phyloP scores from a whole-genome alignment of 139 green algal species.

The Limnomonas spitsbergensis region DNA sequence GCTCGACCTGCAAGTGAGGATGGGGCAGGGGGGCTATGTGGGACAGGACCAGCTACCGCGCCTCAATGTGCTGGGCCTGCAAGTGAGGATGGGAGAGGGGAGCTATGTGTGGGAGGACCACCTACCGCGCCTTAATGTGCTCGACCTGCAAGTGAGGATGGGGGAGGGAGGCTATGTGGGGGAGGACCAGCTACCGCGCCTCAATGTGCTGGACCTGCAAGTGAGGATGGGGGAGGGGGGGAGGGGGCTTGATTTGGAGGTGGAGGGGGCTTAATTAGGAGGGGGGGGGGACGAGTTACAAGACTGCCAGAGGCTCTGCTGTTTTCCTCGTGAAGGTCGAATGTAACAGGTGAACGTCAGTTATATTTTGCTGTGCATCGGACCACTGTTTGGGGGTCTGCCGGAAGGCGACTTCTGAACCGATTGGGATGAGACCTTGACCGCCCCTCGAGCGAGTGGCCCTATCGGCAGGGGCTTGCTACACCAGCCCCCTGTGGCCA shows the following conservation, averaged over 20 bases:
- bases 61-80: constrained; percentile 95
- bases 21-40: constrained; percentile 92
- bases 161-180: constrained; percentile 92
- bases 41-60: constrained; percentile 76
- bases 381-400: too few relatives aligned
- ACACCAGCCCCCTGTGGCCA: too few relatives aligned
- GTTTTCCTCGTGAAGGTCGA: too few relatives aligned
- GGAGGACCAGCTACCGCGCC: constrained; percentile 72
- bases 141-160: constrained; percentile 95
- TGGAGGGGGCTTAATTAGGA: not conserved
- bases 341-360: too few relatives aligned
- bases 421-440: too few relatives aligned
- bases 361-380: too few relatives aligned
- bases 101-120: constrained; percentile 89
- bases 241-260: not conserved
- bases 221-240: too few relatives aligned
- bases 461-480: too few relatives aligned
- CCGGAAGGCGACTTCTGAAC: too few relatives aligned
- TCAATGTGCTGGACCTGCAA: constrained; percentile 97
- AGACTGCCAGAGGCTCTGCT: too few relatives aligned
- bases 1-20: constrained; percentile 92
- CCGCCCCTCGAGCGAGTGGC: too few relatives aligned
- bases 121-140: constrained; percentile 89
- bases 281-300: too few relatives aligned
- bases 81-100: constrained; percentile 83